Conservation (phyloP, 2,329 filamentous ascomycete genomes). For the Cladophialophora chaetospira region DNA sequence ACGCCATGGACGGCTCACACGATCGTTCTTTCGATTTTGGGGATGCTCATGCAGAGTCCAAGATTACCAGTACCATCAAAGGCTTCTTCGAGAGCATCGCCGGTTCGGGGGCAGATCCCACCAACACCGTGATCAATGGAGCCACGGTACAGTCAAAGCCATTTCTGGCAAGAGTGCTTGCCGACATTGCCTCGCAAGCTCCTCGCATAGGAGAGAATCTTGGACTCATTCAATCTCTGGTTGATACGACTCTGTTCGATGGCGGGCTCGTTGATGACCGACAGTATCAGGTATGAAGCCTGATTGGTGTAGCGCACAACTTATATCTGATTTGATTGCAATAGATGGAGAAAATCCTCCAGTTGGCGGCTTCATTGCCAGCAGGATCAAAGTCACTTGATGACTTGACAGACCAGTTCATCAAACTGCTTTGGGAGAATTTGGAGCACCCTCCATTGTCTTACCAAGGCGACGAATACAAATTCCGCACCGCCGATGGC, state of each 20-base stretch:
- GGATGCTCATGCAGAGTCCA: conserved; percentile 8
- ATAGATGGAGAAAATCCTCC: conserved; percentile 34
- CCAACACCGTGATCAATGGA: conserved; percentile 34
- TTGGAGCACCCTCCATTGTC: conserved; percentile 40
- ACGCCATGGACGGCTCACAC: conserved; percentile 21
- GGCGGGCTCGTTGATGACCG: conserved; percentile 34
- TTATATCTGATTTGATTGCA: neutral
- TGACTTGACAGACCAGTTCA: conserved; percentile 34
- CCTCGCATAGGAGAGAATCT: conserved; percentile 30
- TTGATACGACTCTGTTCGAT: conserved; percentile 32
- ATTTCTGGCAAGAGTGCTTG: conserved; percentile 25
- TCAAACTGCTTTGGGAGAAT: conserved; percentile 38
- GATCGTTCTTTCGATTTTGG: conserved; percentile 12
- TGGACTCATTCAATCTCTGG: conserved; percentile 30
- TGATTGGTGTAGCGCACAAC: neutral
- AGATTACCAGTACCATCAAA: conserved; percentile 21
- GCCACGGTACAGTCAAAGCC: conserved; percentile 26
- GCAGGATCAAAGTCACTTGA: conserved; percentile 32
- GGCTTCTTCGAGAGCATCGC: conserved; percentile 29
- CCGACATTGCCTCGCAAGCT: conserved; percentile 32
- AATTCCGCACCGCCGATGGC: conserved; percentile 39
- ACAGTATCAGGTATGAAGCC: conserved; percentile 31
- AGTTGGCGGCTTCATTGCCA: conserved; percentile 34
- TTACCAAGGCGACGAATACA: conserved; percentile 38
- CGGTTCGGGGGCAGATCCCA: conserved; percentile 27